These are phyloP conservation scores for Curvularia hawaiiensis DNA, from an alignment of 2,329 filamentous ascomycete genomes.

Conservation along the genomic window DNA sequence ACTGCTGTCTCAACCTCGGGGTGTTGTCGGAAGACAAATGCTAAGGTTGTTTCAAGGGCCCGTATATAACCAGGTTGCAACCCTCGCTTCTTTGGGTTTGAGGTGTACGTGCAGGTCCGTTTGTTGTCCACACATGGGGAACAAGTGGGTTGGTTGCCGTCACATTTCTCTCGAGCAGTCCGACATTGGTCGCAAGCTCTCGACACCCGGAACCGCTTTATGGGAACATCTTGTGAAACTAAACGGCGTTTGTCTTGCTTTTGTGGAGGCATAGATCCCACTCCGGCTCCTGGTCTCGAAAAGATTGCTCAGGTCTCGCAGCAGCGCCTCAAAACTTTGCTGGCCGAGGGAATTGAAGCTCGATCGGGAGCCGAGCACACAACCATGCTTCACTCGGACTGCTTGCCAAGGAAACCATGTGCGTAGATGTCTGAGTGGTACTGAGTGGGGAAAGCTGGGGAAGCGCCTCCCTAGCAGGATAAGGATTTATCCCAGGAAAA, in stretches of 20 bases:
- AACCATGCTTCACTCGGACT: constrained; percentile 3
- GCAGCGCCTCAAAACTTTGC: background rate
- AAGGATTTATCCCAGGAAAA: constrained; percentile 19
- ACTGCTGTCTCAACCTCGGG: constrained; percentile 64
- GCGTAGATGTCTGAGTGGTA: constrained; percentile 1
- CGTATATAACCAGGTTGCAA: constrained; percentile 63
- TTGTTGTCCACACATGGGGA: constrained; percentile 67
- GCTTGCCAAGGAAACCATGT: constrained; percentile 7
- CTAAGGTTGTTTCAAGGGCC: constrained; percentile 69
- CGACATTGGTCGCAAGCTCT: constrained; percentile 72
- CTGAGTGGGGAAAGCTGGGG: constrained; percentile 16
- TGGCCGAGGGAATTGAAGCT: constrained; percentile 1
- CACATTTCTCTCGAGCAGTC: constrained; percentile 71
- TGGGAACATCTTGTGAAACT: constrained; percentile 22
- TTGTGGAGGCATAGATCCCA: constrained; percentile 24
- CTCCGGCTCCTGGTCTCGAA: constrained; percentile 1
- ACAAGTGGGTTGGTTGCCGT: constrained; percentile 69
- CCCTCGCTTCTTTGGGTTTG: constrained; percentile 75
- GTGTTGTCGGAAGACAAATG: constrained; percentile 49
- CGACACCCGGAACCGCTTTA: constrained; percentile 66
- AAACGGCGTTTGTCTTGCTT: constrained; percentile 27
- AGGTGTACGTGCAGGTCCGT: constrained; percentile 71
- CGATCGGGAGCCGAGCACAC: background rate
- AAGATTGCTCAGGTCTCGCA: background rate
- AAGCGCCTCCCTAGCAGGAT: constrained; percentile 10